Evolutionary conservation across 139 green algal species (phyloP).

Genomic region (Chlorella ohadii): DNA sequence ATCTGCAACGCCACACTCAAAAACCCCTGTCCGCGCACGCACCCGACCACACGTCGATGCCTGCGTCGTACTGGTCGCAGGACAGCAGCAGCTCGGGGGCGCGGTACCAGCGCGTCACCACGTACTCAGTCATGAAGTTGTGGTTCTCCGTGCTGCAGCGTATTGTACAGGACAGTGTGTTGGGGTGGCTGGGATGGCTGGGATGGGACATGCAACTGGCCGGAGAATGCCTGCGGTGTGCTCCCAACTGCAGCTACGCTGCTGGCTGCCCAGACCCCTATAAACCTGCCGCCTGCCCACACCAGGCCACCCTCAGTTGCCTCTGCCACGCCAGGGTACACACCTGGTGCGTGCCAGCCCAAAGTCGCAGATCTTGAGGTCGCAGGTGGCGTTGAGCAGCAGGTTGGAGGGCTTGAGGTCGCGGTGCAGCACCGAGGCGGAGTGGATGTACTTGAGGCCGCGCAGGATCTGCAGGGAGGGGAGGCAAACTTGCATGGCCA

Average conservation of each 20-base stretch:
- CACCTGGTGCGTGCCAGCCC: constrained; percentile 89
- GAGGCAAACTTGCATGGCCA: too few species aligned
- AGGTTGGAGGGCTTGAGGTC: constrained; percentile 99
- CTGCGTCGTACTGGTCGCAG: constrained; percentile 85
- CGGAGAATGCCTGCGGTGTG: too few species aligned
- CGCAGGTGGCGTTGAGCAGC: constrained; percentile 96
- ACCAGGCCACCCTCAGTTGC: too few species aligned
- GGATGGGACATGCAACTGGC: too few species aligned
- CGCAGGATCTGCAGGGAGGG: constrained; percentile 30
- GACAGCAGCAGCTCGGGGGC: constrained; percentile 94
- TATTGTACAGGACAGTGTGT: background rate
- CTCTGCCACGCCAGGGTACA: background rate
- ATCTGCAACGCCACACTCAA: too few species aligned
- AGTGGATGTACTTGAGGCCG: constrained; percentile 51
- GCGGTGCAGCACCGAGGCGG: constrained; percentile 87
- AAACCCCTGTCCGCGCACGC: too few species aligned
- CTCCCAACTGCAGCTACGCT: too few species aligned
- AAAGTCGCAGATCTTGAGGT: constrained; percentile 99
- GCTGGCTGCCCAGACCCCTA: too few species aligned
- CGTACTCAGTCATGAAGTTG: constrained; percentile 97
- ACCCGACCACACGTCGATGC: constrained; percentile 79
- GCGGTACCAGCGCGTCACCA: constrained; percentile 97
- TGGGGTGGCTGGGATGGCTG: too few species aligned
- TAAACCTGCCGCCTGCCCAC: too few species aligned
- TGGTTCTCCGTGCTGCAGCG: constrained; percentile 76